Evolutionary conservation across 1,139 yeast genomes (phyloP).

Genomic region (Pichia norvegensis): DNA sequence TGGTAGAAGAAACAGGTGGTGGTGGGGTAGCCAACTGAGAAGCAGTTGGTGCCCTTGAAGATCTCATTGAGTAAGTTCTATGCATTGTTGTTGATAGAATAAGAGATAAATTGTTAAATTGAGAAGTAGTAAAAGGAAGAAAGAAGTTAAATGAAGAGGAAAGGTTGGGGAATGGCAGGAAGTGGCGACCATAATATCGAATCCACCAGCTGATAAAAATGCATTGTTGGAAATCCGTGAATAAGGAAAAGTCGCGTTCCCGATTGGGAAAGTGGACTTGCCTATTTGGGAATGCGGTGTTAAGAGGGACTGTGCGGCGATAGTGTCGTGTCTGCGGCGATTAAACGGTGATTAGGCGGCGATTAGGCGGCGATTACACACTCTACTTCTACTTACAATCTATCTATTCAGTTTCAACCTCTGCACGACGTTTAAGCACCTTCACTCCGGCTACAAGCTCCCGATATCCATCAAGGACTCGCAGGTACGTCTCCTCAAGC

Average conservation of each 20-base stretch:
- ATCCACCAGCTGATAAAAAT: too few species aligned
- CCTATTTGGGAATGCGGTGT: background rate
- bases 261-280: background rate
- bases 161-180: background rate
- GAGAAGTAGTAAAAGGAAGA: background rate
- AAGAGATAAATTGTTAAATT: background rate
- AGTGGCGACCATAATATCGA: too few species aligned
- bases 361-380: too few species aligned
- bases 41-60: slow-evolving; percentile 93
- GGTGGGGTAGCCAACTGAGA: slow-evolving; percentile 91
- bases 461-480: slow-evolving; percentile 54
- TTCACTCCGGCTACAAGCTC: background rate
- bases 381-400: too few species aligned
- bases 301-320: background rate
- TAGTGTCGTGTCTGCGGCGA: too few species aligned
- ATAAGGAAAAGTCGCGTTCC: background rate
- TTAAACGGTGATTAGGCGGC: background rate
- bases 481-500: slow-evolving; percentile 65
- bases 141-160: too few species aligned
- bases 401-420: too few species aligned
- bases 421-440: background rate
- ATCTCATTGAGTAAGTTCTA: slow-evolving; percentile 96
- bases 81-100: slow-evolving; percentile 50
- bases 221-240: too few species aligned
- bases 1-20: slow-evolving; percentile 82